Base-by-base conservation (phyloP, 1,284 basidiomycete genomes). In the Melampsora larici-populina region DNA sequence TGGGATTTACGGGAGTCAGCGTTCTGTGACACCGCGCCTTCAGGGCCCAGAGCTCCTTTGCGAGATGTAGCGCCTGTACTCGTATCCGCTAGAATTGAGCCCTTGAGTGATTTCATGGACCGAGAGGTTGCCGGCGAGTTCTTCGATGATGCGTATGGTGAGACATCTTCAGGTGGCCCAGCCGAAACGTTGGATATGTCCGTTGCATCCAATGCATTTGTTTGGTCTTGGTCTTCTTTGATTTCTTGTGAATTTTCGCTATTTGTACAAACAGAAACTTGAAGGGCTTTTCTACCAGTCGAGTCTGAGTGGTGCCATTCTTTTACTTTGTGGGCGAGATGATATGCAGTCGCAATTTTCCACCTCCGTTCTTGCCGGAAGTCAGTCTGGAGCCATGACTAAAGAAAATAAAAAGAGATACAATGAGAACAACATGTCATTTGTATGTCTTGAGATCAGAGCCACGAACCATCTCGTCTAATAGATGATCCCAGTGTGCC, bases 301-400 rank as follows among this genome's bases (percentile, higher is more conserved):
- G 73, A 18, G 26, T 76, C 65, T 15, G 73, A 51, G 24, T 68
- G 65, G 40, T 68, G 55, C 73, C 73, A 76, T 43, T 31, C 49
- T 29, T 43, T 24, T 1, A 76, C 40, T 40, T 68, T 36, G 33
- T 76, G 33, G 13, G 73, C 64, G 36, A 76, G 46, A 29, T 63
- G 73, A 68, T 62, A 51, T 31, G 65, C 64, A 26, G 73, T 68
- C 15, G 43, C 65, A 17, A 92, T 85, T 84, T 99, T 99, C 95
- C 95, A 99, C 78, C 89, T 88, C 70, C 92, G 87, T 83, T 99
- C 97, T 84, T 99, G 94, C 9, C 91, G 89, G 81, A 94, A 98
- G 82, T 99, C 97, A 18, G 89, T 89, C 66, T 94, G 91, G 87
- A 99, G 90, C 97, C 96, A 99, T 88, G 92, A 93, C 93, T 95